These are phyloP conservation scores for Bipolaris victoriae DNA, from an alignment of 2,329 filamentous ascomycete genomes.

Conservation along the genomic window DNA sequence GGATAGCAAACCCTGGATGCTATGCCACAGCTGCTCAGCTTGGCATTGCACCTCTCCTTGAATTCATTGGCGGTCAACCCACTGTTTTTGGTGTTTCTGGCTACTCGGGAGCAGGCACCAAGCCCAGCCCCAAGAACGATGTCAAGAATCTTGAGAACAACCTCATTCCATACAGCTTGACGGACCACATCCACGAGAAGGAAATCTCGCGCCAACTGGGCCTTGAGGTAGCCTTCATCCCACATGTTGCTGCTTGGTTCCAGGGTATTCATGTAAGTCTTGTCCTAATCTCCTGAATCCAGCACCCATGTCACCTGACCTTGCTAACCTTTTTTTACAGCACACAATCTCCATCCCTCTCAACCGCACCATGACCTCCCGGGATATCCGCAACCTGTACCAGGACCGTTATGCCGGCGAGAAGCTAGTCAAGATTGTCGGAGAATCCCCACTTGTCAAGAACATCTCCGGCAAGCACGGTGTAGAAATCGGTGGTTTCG, in stretches of 20 bases:
- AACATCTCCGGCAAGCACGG: slow-evolving; percentile 83
- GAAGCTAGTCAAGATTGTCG: slow-evolving; percentile 90
- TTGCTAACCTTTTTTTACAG: slow-evolving; percentile 41
- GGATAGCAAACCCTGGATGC: slow-evolving; percentile 92
- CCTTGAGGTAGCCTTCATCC: slow-evolving; percentile 79
- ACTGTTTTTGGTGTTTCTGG: slow-evolving; percentile 90
- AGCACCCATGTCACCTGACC: too few species aligned
- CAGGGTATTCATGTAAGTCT: slow-evolving; percentile 77
- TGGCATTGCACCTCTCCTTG: slow-evolving; percentile 81
- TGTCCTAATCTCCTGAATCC: too few species aligned
- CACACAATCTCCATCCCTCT: slow-evolving; percentile 91
- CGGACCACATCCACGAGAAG: slow-evolving; percentile 92
- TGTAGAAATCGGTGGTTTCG: slow-evolving; percentile 93
- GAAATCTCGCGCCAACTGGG: slow-evolving; percentile 85
- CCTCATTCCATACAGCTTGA: slow-evolving; percentile 87
- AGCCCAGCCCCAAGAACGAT: slow-evolving; percentile 93
- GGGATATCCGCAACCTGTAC: slow-evolving; percentile 92
- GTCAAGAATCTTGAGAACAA: slow-evolving; percentile 82
- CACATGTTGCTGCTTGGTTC: slow-evolving; percentile 97
- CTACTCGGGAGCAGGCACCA: slow-evolving; percentile 94
- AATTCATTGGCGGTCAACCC: slow-evolving; percentile 77
- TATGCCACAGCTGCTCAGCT: slow-evolving; percentile 94
- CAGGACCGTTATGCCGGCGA: slow-evolving; percentile 96
- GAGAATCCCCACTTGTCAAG: slow-evolving; percentile 86
- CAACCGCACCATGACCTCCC: slow-evolving; percentile 82